Evolutionary conservation across 2,329 filamentous ascomycete genomes (phyloP), one percentile per base, ranked within the genome.

Genomic region (Gaeumannomyces tritici): DNA sequence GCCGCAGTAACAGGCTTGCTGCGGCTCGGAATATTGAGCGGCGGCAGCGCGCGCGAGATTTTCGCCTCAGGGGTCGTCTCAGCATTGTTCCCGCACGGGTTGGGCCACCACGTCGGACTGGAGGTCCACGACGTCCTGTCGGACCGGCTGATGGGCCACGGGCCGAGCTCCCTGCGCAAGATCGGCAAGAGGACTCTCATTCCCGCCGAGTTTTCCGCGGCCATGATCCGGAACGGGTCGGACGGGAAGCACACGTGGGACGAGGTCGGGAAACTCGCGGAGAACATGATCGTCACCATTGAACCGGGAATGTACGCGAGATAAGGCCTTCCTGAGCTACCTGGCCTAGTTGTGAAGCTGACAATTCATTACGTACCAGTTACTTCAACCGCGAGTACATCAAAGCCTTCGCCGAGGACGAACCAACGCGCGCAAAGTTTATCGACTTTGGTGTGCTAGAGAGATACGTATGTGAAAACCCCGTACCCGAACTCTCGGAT

Each of bases 331-430:
- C 29, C 13, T 18, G 58, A 24, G 18, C 18, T 29, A 27, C n/a
- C 12, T 7, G 18, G 7, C 42, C 9, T 26, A 12, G 24, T 21
- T 18, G 8, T 29, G 8, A 31, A 31, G 13, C 8, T 42, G n/a
- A n/a, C 24, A 62, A 6, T 3, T 8, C 15, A 9, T 51, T 51
- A 9, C 42, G 42, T 5, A n/a, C 59, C 26, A 87, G 88, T 54
- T 93, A 93, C 73, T 93, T 93, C 74, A 88, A 87, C 72, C 80
- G 82, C 47, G 87, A 85, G 62, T 91, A 90, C 66, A 83, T 93
- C 64, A 83, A 91, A 75, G 83, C 84, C 26, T 88, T 86, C 71
- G 83, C 90, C 70, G 79, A 89, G 68, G 78, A 81, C 61, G 79
- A 83, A 63, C 75, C 80, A 2, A 75, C 78, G 62, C 85, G 89